Base-by-base conservation (phyloP, 139 green algal genomes). In the Nannochloris sp. region DNA sequence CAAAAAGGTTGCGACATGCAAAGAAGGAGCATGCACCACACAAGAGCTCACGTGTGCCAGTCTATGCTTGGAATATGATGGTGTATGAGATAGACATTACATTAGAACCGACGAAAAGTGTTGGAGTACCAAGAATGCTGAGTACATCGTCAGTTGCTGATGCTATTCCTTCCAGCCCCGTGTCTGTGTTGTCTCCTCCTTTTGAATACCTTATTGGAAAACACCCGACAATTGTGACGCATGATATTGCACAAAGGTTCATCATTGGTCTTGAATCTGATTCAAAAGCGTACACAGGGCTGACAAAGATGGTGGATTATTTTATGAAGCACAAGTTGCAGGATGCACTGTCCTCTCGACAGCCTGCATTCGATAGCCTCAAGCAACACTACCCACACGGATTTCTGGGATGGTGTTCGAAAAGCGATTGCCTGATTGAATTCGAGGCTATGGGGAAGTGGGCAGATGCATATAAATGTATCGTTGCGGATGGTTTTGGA, bases 311-410 rank as follows among this genome's bases (percentile, higher is more conserved):
- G 36, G 14, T 44, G 16, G 24, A 66, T 21, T 66, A 31, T 0
- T 37, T 55, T 18, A 36, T 23, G 19, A 19, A 37, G 24, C 16
- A 54, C 10, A 54, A 25, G 4, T 16, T 66, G n/a, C 15, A 18
- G 40, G 36, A 66, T 57, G 15, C 57, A 11, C 10, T 66, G 0
- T 16, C 12, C 1, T 18, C 10, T 15, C 60, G 34, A 0, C 60
- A 66, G 24, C 34, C 34, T 43, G 11, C 34, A 37, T 74, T 70
- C 48, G 24, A 44, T 15, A 11, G 21, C 40, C 58, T 74, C 48
- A 74, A 74, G 50, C 34, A 34, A 1, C 48, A 56, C 37, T 74
- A 74, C 40, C 50, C 61, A 37, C 68, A 74, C 19, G 68, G 60
- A 15, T 46, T 64, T 23, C 48, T 55, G 34, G 60, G 68, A 18